A percentile compares a stretch with the other conserved stretches of the same genome.
Conservation (phyloP, 2,329 filamentous ascomycete genomes). For the Bipolaris bicolor region DNA sequence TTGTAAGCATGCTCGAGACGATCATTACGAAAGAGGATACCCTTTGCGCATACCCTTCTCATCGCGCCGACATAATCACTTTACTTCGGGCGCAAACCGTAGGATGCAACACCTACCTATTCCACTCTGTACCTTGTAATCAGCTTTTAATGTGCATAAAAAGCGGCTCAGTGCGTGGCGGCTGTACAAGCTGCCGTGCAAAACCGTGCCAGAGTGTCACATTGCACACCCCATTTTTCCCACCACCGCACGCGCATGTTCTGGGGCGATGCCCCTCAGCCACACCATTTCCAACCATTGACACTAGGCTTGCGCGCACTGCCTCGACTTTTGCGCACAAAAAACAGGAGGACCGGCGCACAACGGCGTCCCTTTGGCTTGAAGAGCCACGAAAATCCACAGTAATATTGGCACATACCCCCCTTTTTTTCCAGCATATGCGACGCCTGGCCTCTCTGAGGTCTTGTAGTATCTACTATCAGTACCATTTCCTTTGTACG, state of each 20-base stretch:
- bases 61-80: constrained; percentile 29
- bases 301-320: constrained; percentile 5
- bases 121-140: constrained; percentile 47
- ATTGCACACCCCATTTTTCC: constrained; percentile 2
- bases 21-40: constrained; percentile 31
- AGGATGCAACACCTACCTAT: constrained; percentile 8
- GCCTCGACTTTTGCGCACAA: constrained; percentile 13
- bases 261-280: constrained; percentile 6
- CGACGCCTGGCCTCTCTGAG: constrained; percentile 9
- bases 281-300: constrained; percentile 1
- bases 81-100: constrained; percentile 18
- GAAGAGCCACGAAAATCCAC: constrained; percentile 26
- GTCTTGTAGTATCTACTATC: constrained; percentile 21
- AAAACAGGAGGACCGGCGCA: constrained; percentile 18
- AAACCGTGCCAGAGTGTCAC: constrained; percentile 4
- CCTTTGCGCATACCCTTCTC: constrained; percentile 33
- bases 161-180: constrained; percentile 20
- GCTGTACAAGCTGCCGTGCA: constrained; percentile 3
- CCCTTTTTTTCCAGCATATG: constrained; percentile 19
- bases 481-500: constrained; percentile 43
- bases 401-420: constrained; percentile 43
- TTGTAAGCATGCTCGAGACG: constrained; percentile 54
- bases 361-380: constrained; percentile 17
- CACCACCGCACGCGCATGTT: constrained; percentile 4
- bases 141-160: constrained; percentile 48